Base-by-base conservation (phyloP, 345 rosid species). In the Carallia pectinifolia region DNA sequence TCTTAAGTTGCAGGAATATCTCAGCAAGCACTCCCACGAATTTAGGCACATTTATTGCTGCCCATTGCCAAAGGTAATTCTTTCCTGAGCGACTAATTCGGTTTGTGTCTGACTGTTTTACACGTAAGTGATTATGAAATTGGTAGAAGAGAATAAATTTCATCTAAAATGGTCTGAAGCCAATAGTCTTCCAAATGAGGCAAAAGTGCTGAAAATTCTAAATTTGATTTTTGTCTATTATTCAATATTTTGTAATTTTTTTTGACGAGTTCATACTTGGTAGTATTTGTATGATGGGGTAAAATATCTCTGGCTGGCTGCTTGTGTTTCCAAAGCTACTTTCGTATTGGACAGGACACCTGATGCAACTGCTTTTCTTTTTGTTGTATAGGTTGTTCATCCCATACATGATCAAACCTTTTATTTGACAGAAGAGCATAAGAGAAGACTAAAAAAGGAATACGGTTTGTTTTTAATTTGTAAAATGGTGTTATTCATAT, bases 331-430 rank as follows among this genome's bases (percentile, higher is more conserved):
- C 23, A 33, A 3, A 30, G 60, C 4, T 56, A 23, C 29, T 3
- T 9, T 15, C 33, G 4, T 4, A 16, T 23, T 16, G 1, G 31
- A 27, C 6, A 2, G 0, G 38, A 4, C 17, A 0, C 7, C 61
- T 52, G 23, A 4, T 19, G 0, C 2, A 36, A 67, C 27, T 54
- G 18, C 7, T 33, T 69, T 61, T 39, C 36, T 70, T 61, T 18
- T 70, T 34, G 0, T 27, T 23, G 19, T 71, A 18, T 36, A 92
- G 94, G 89, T 93, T 71, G 76, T 75, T 34, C 87, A 88, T 75
- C 93, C 96, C 0, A 86, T 90, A 39, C 88, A 86, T 67, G 98
- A 93, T 78, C 90, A 90, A 69, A 70, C 76, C 50, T 89, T 90
- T 77, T 93, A 81, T 75, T 64, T 93, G 76, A 77, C 85, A 16